Evolutionary conservation across 768 basidiomycete species (phyloP).

Genomic region (Mycena kentingensis): DNA sequence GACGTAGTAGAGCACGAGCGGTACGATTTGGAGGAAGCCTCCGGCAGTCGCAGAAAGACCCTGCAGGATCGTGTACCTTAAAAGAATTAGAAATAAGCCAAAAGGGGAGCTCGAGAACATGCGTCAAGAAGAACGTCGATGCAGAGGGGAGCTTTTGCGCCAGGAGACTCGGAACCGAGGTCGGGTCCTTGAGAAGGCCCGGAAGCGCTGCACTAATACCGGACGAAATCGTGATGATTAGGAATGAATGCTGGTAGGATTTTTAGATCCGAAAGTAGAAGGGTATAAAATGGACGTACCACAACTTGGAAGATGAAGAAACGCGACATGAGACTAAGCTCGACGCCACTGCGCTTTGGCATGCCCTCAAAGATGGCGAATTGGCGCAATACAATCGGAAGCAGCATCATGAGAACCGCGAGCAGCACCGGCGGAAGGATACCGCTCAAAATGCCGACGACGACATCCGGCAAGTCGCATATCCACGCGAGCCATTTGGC

Average conservation of each 20-base stretch:
- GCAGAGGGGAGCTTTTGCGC: constrained; percentile 80
- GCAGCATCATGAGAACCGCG: constrained; percentile 87
- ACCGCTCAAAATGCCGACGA: constrained; percentile 87
- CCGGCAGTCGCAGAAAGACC: constrained; percentile 79
- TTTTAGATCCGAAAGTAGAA: background rate
- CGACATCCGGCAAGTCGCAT: constrained; percentile 60
- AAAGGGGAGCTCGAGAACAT: constrained; percentile 24
- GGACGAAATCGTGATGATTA: constrained; percentile 82
- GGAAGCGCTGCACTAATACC: constrained; percentile 79
- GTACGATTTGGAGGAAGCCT: constrained; percentile 77
- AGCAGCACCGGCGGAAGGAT: constrained; percentile 85
- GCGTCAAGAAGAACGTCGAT: constrained; percentile 91
- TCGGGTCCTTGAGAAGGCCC: constrained; percentile 64
- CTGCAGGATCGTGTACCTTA: constrained; percentile 75
- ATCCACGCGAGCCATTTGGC: constrained; percentile 84
- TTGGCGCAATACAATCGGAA: constrained; percentile 77
- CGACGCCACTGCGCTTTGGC: constrained; percentile 78
- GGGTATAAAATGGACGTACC: constrained; percentile 48
- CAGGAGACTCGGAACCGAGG: constrained; percentile 66
- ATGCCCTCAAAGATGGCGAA: constrained; percentile 88
- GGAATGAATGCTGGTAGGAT: constrained; percentile 78
- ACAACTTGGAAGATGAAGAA: constrained; percentile 92
- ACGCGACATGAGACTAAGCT: constrained; percentile 88
- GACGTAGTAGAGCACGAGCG: constrained; percentile 84
- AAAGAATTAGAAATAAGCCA: background rate